Evolutionary conservation across 2,329 filamentous ascomycete genomes (phyloP), one percentile per base, ranked within the genome.

Genomic region (Calonectria montana): DNA sequence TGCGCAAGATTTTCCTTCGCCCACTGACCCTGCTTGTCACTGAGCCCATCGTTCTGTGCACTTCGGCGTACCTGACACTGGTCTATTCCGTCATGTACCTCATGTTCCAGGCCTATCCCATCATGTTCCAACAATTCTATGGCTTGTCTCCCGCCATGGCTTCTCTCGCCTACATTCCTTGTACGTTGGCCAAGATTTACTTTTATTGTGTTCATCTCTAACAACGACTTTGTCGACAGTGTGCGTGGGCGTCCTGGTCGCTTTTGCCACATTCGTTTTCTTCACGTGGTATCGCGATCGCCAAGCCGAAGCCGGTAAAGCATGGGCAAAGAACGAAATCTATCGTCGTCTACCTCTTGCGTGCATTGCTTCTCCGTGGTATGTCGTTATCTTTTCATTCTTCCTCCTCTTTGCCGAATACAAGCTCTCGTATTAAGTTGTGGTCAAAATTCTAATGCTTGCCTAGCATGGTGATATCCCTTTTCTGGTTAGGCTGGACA

Each of bases 401-500:
- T 37, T 6, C 10, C 29, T 21, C 3, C 45, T 48, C 3, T 12
- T 23, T 43, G 16, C 18, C 41, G 9, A 23, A 23, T 29, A 57
- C 21, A 37, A 13, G 23, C 29, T 37, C 31, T 23, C 35, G 29
- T n/a, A 21, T 13, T n/a, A 57, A 57, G 31, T 57, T 55, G 50
- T 31, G 27, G 10, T 31, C 8, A n/a, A n/a, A 55, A 55, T 55
- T 55, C 43, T 41, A 31, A 16, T 47, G 21, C 13, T 16, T 13
- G 84, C 12, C n/a, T 21, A 65, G 82, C n/a, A 83, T 92, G 45
- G 90, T 91, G 0, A 80, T 90, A 48, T 87, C 88, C 18, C 82
- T 91, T 5, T 90, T 91, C 80, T 90, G 88, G 88, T 89, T 91
- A 69, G 89, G 88, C 0, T 91, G 89, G 89, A 90, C 89, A 1